These are phyloP conservation scores for Oryza australiensis DNA, from an alignment of 176 grass and related monocot species.

Conservation along the genomic window DNA sequence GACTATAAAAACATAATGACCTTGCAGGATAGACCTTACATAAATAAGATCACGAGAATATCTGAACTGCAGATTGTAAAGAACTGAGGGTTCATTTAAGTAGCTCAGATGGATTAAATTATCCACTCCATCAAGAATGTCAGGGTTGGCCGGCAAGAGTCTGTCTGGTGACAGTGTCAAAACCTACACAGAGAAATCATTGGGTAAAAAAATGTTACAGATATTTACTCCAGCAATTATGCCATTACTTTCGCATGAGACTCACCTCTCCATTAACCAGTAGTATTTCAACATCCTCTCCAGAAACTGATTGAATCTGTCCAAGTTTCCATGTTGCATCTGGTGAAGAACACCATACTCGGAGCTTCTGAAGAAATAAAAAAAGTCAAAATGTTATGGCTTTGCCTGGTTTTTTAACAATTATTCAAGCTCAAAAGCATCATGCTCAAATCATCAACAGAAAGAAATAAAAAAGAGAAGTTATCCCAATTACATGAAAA, in stretches of 20 bases:
- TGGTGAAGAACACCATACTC: constrained; percentile 74
- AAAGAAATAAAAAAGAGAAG: constrained; percentile 25
- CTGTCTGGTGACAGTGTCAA: constrained; percentile 65
- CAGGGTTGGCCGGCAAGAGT: constrained; percentile 84
- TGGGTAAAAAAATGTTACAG: constrained; percentile 32
- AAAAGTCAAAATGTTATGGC: constrained; percentile 10
- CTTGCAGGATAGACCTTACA: constrained; percentile 55
- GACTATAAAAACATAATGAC: constrained; percentile 21
- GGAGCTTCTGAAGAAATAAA: constrained; percentile 71
- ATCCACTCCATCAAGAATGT: constrained; percentile 90
- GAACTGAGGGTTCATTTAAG: constrained; percentile 88
- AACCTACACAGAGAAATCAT: constrained; percentile 55
- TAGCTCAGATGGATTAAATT: constrained; percentile 98
- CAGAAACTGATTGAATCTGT: constrained; percentile 76
- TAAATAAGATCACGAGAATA: constrained; percentile 76
- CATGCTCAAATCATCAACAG: constrained; percentile 11
- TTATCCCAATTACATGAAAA: constrained; percentile 4
- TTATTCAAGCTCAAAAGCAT: not conserved
- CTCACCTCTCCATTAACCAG: constrained; percentile 72
- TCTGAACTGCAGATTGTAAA: constrained; percentile 78
- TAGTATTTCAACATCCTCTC: constrained; percentile 66
- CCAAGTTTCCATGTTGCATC: constrained; percentile 83
- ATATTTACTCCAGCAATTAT: constrained; percentile 25
- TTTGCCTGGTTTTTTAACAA: constrained; percentile 2
- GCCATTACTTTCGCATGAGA: constrained; percentile 27